These are phyloP conservation scores for Ogataea wickerhamii DNA, from an alignment of 805 yeast species.

Conservation along the genomic window DNA sequence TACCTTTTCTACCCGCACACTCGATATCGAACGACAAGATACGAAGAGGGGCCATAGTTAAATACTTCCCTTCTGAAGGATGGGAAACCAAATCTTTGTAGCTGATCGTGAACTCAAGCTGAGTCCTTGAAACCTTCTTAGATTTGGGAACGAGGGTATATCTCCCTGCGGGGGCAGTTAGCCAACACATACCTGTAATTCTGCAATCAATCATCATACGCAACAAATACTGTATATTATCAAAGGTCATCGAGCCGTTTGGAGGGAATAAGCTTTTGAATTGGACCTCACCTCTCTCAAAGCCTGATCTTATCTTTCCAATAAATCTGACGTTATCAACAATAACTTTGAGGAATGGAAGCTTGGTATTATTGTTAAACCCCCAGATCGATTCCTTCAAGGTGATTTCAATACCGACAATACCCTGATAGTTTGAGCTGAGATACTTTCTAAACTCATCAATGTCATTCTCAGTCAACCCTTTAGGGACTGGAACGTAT, in stretches of 20 bases:
- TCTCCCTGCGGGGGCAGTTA: slow-evolving; percentile 75
- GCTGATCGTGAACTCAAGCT: slow-evolving; percentile 72
- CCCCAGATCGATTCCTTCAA: slow-evolving; percentile 93
- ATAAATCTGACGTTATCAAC: slow-evolving; percentile 65
- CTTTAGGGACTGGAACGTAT: slow-evolving; percentile 86
- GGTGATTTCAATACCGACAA: slow-evolving; percentile 60
- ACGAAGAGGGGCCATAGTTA: slow-evolving; percentile 88
- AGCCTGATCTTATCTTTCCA: slow-evolving; percentile 67
- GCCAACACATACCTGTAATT: slow-evolving; percentile 97
- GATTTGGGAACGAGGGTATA: slow-evolving; percentile 45
- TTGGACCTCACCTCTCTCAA: slow-evolving; percentile 76
- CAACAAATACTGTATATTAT: slow-evolving; percentile 81
- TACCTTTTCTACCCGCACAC: slow-evolving; percentile 96
- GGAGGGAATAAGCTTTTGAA: slow-evolving; percentile 62
- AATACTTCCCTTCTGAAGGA: slow-evolving; percentile 90
- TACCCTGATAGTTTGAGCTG: slow-evolving; percentile 48
- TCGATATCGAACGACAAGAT: slow-evolving; percentile 94
- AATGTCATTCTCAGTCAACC: slow-evolving; percentile 58
- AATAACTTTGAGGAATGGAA: slow-evolving; percentile 74
- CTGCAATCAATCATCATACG: slow-evolving; percentile 90
- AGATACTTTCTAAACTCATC: slow-evolving; percentile 44
- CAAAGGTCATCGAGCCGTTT: slow-evolving; percentile 69
- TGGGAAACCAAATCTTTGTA: slow-evolving; percentile 72
- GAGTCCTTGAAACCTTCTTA: slow-evolving; percentile 66
- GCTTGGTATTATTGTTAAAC: slow-evolving; percentile 69